Evolutionary conservation across 257 asterid species (phyloP).

Genomic region (Forsythia viridissima): DNA sequence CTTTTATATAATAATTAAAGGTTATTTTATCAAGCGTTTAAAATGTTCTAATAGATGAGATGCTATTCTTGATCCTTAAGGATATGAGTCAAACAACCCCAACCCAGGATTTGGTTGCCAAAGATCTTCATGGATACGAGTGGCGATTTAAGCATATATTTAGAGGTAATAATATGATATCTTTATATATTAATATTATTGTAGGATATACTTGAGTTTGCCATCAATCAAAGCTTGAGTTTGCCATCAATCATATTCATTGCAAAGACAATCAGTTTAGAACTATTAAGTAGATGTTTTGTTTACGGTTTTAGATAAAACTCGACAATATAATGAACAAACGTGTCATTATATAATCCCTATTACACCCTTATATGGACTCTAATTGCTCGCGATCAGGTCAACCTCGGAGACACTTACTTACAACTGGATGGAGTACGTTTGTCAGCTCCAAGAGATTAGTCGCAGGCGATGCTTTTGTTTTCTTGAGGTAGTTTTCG

Average conservation of each 20-base stretch:
- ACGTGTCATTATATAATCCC: too few species aligned
- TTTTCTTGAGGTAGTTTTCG: conserved; percentile 65
- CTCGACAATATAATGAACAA: too few species aligned
- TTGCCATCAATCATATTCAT: background rate
- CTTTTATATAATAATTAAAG: background rate
- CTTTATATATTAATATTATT: background rate
- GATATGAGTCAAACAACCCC: conserved; percentile 83
- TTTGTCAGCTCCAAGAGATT: conserved; percentile 78
- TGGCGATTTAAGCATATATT: conserved; percentile 95
- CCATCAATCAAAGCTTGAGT: background rate
- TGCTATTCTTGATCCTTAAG: conserved; percentile 34
- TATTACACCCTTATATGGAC: background rate
- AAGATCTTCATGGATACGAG: conserved; percentile 78
- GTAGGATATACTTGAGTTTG: background rate
- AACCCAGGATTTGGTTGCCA: conserved; percentile 79
- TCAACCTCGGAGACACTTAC: conserved; percentile 81
- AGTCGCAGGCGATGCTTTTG: conserved; percentile 64
- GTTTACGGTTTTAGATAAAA: too few species aligned
- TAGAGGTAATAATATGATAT: conserved; percentile 48
- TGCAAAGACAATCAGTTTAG: background rate
- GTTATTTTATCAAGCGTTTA: background rate
- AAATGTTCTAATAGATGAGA: conserved; percentile 13
- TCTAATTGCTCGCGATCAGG: conserved; percentile 41
- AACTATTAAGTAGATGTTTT: too few species aligned
- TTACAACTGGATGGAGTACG: conserved; percentile 86